Conservation (phyloP, 371 early-diverging fungal genomes). For the Apophysomyces trapeziformis region DNA sequence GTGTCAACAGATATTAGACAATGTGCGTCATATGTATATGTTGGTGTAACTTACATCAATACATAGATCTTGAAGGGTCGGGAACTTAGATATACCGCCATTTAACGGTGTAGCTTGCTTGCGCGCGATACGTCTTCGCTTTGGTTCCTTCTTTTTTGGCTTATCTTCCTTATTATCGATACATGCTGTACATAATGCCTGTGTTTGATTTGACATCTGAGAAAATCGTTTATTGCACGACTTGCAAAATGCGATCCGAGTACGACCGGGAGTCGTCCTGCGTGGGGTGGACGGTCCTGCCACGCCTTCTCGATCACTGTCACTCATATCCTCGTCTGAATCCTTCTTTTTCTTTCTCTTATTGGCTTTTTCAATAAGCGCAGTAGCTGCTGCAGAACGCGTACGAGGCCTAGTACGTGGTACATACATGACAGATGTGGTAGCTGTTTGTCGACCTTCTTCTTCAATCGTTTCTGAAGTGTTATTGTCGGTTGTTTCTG, state of each 20-base stretch:
- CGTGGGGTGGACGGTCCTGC: slow-evolving; percentile 44
- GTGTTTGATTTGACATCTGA: slow-evolving; percentile 28
- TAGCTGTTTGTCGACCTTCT: slow-evolving; percentile 10
- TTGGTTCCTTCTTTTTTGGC: slow-evolving; percentile 28
- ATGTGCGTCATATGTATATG: not conserved
- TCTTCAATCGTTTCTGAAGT: not conserved
- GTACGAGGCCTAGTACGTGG: slow-evolving; percentile 15
- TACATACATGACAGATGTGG: slow-evolving; percentile 23
- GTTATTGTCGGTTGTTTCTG: not conserved
- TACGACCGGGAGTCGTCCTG: slow-evolving; percentile 25
- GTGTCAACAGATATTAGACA: not conserved
- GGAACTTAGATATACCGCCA: slow-evolving; percentile 31
- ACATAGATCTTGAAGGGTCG: slow-evolving; percentile 67
- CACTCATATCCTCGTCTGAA: slow-evolving; percentile 33
- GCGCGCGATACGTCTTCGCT: not conserved
- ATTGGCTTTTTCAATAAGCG: slow-evolving; percentile 25
- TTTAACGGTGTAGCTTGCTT: slow-evolving; percentile 20
- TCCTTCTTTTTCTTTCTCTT: slow-evolving; percentile 28
- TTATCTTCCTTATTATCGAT: slow-evolving; percentile 28
- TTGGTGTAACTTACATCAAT: slow-evolving; percentile 53
- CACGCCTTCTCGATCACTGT: slow-evolving; percentile 15
- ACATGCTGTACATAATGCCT: slow-evolving; percentile 58
- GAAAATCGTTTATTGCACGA: slow-evolving; percentile 65
- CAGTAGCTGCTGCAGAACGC: slow-evolving; percentile 8
- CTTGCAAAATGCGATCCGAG: slow-evolving; percentile 62